Evolutionary conservation across 495 filamentous ascomycete genomes (phyloP), one percentile per base, ranked within the genome.

Genomic region (Letharia lupina): DNA sequence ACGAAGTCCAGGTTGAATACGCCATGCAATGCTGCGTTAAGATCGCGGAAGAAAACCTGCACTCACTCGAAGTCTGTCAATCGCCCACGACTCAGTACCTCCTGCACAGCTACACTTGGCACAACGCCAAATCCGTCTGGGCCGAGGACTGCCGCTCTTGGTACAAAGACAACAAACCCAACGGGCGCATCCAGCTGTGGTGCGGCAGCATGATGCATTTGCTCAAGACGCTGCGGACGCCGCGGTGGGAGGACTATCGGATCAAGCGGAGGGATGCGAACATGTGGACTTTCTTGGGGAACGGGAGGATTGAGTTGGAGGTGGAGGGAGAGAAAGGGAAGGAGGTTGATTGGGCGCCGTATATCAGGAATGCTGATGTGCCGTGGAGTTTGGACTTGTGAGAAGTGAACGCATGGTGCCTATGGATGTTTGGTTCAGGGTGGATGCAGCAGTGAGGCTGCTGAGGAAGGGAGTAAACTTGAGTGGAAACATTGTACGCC

Each of bases 51-150:
- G 47, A 50, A 11, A 50, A 50, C 20, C 47, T 50, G 47, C n/a
- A 23, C 47, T 50, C n/a, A n/a, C 47, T 50, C 47, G n/a, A 50
- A 8, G 47, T 50, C 47, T 28, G n/a, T 10, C 47, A 50, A 23
- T 23, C 20, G 11, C 47, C 47, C 1, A 50, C 47, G 10, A 23
- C 20, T 7, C 47, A 50, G 47, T 50, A 50, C 20, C 47, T 50
- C 47, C 20, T 23, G 47, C n/a, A 50, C n/a, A 50, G n/a, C n/a
- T 28, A 28, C 47, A 48, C 16, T 6, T 48, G 45, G 45, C 45
- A 50, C n/a, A 28, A 50, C n/a, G 47, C 20, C n/a, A 50, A 50
- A 50, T 50, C 45, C n/a, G 47, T 50, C 47, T 50, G 47, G 47
- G n/a, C 47, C 20, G 20, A 50, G 47, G 47, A 50, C 47, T 50